phyloP scores from a whole-genome alignment of 768 basidiomycete genomes.

The Tricholoma sp. region DNA sequence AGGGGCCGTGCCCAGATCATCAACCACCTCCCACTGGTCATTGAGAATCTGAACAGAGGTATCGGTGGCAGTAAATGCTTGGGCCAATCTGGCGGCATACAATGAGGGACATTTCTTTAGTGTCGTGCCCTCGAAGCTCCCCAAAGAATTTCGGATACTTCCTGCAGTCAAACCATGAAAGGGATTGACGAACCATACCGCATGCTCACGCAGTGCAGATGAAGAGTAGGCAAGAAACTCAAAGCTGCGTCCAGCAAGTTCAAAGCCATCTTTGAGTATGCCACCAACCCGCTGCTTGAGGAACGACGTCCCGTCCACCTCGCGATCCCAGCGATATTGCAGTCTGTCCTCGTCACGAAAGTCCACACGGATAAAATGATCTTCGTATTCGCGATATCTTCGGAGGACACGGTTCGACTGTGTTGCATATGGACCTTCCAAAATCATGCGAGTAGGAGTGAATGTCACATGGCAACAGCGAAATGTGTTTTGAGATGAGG shows the following conservation, averaged over 20 bases:
- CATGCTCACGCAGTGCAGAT: constrained; percentile 73
- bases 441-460: constrained; percentile 66
- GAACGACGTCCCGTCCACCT: constrained; percentile 54
- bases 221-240: constrained; percentile 81
- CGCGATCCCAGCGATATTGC: constrained; percentile 64
- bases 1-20: constrained; percentile 44
- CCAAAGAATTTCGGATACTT: constrained; percentile 56
- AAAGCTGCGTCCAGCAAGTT: constrained; percentile 65
- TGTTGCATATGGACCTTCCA: constrained; percentile 72
- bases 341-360: constrained; percentile 81
- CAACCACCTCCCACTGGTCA: constrained; percentile 59
- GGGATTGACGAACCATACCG: constrained; percentile 78
- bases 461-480: constrained; percentile 73
- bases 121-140: constrained; percentile 53
- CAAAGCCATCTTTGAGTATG: constrained; percentile 58
- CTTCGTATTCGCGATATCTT: constrained; percentile 50
- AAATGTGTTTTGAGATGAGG: constrained; percentile 38
- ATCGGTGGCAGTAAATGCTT: constrained; percentile 81
- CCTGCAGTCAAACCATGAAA: constrained; percentile 45
- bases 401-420: constrained; percentile 83
- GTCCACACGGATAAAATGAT: constrained; percentile 77
- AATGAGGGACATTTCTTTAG: constrained; percentile 63
- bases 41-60: constrained; percentile 54
- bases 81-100: constrained; percentile 77
- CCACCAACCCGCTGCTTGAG: constrained; percentile 55